Base-by-base conservation (phyloP, 2,329 filamentous ascomycete species). In the Colletotrichum lentis region DNA sequence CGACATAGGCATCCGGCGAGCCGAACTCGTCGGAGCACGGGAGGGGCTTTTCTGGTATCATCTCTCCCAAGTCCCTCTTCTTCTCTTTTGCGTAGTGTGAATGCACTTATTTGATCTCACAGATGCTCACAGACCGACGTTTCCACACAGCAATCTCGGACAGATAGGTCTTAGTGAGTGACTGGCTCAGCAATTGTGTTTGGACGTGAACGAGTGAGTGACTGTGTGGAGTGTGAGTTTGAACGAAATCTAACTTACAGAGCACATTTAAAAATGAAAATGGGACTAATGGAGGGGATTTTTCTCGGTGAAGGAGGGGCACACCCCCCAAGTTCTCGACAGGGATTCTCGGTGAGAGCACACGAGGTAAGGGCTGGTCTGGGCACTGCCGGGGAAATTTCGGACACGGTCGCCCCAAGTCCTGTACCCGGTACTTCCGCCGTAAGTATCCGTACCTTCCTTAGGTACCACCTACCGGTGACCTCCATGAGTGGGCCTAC, bases 1-100 rank as follows among this genome's bases (percentile, higher is more conserved):
- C 84, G 56, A 97, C 86, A 77, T 97, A 99, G 61, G 89, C 86
- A 55, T 97, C 92, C 6, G 88, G 81, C 52, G 87, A 88, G 44
- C 82, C 76, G 82, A 95, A 97, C 73, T 88, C 86, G 58, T 88
- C 84, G 41, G 87, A 84, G 74, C 92, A 87, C 1, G 94, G 94
- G 27, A 97, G 84, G 14, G 83, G 82, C 61, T 82, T 83, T 39
- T 79, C 73, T 14, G 85, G 85, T 73, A 79, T 79, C 83, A 86
- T 87, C 31, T 43, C 47, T 20, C 3, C 11, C 14, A 24, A 3
- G 27, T 20, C 3, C 22, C 3, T 31, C 27, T 56, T 8, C 3
- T n/a, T 27, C 43, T 20, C 47, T 22, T 41, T 35, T 35, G n/a
- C 10, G 31, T 35, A 16, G 11, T n/a, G 49, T 20, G 8, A n/a